Evolutionary conservation across 495 filamentous ascomycete genomes (phyloP), one percentile per base, ranked within the genome.

Genomic region (Tuber magnatum): DNA sequence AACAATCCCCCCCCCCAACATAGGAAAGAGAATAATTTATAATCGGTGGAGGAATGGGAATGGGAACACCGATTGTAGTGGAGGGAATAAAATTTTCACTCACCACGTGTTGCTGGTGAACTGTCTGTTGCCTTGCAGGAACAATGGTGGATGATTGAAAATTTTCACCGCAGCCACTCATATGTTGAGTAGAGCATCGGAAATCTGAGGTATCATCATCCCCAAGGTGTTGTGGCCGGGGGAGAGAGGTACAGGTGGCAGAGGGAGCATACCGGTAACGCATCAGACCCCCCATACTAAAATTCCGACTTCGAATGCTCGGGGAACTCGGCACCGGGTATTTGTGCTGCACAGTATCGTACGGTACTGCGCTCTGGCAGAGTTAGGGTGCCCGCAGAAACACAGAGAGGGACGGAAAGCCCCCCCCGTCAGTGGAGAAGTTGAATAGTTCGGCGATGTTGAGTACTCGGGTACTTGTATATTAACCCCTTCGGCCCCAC

Each of bases 11-110:
- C 40, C 40, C 40, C 40, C 46, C 22, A 61, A 32, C 51, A 61
- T 14, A 61, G 51, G 51, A 61, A 61, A 61, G 51, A 28, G 51
- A 61, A 61, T 61, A 32, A 61, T 61, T 61, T 61, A 61, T 61
- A 61, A 6, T 10, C 51, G n/a, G 32, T 16, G 51, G 51, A 28
- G 51, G 51, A 61, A 32, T 28, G 51, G 51, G 46, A 48, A 48
- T 48, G 20, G 46, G 12, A 61, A 28, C n/a, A 28, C 51, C 5
- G 51, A 28, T 61, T 28, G n/a, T 22, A 24, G 24, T 32, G 10
- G 51, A 10, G 51, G 51, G n/a, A 61, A 61, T 61, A 61, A 61
- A 61, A 32, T 61, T 61, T 61, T 61, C 46, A 28, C 28, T 61
- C 51, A 61, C 51, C 51, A 61, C 51, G 51, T 61, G 51, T 61